These are phyloP conservation scores for Byssochlamys sp. DNA, from an alignment of 2,329 filamentous ascomycete species.

Conservation along the genomic window DNA sequence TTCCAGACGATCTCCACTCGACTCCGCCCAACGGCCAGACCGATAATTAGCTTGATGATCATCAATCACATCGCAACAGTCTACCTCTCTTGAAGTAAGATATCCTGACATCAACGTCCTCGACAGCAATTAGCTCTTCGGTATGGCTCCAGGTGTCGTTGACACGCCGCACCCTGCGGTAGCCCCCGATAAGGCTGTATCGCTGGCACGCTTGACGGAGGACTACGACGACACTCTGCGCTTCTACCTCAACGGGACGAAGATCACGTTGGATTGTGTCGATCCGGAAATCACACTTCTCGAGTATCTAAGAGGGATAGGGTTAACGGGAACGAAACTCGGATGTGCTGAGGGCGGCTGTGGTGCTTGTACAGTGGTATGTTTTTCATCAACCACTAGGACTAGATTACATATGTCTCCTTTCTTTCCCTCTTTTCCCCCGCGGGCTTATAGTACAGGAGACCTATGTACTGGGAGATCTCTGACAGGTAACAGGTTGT, in stretches of 20 bases:
- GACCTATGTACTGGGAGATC: constrained; percentile 2
- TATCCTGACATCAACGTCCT: neutral
- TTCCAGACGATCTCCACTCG: neutral
- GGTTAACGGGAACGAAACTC: constrained; percentile 88
- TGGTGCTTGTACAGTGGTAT: constrained; percentile 82
- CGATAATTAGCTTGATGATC: neutral
- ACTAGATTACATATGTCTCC: no score
- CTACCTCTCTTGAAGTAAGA: neutral
- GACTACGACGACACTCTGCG: constrained; percentile 76
- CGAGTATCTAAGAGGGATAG: constrained; percentile 86
- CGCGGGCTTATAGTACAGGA: neutral
- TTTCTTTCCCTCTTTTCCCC: no score
- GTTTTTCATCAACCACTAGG: constrained; percentile 11
- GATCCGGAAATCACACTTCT: constrained; percentile 87
- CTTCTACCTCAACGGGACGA: constrained; percentile 92
- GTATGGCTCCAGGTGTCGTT: constrained; percentile 51
- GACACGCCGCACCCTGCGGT: constrained; percentile 38
- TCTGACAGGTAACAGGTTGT: constrained; percentile 49
- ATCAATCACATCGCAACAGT: neutral
- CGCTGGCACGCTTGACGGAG: constrained; percentile 57
- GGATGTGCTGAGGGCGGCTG: constrained; percentile 95
- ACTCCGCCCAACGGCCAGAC: neutral
- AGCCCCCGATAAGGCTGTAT: constrained; percentile 33
- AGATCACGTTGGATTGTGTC: constrained; percentile 71
- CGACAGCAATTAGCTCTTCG: constrained; percentile 2